These are phyloP conservation scores for Porpolomopsis calyptriformis DNA, from an alignment of 768 basidiomycete genomes.

Conservation along the genomic window DNA sequence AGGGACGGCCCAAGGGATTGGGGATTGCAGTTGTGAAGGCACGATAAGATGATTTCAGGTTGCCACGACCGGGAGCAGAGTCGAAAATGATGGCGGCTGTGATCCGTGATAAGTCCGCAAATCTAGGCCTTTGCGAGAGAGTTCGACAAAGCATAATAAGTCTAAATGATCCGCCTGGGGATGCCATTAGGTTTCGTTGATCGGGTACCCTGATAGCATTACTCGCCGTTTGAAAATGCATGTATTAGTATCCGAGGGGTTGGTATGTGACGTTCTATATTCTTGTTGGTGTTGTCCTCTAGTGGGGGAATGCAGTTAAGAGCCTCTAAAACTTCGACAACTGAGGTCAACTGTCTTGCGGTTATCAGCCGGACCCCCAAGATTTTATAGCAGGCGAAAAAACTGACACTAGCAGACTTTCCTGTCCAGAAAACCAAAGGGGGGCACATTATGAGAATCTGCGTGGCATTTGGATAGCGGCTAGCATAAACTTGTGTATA, in stretches of 20 bases:
- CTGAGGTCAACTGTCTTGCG: slow-evolving; percentile 25
- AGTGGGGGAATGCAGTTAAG: slow-evolving; percentile 23
- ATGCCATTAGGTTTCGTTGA: not conserved
- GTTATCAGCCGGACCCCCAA: not conserved
- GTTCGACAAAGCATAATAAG: slow-evolving; percentile 26
- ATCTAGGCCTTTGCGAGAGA: slow-evolving; percentile 15
- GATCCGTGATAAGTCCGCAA: slow-evolving; percentile 6
- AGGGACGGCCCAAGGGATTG: slow-evolving; percentile 19
- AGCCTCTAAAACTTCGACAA: slow-evolving; percentile 26
- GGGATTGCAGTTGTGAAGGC: slow-evolving; percentile 25
- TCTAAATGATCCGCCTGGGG: slow-evolving; percentile 31
- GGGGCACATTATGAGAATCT: slow-evolving; percentile 30
- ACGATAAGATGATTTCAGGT: slow-evolving; percentile 16
- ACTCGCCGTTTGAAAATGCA: slow-evolving; percentile 38
- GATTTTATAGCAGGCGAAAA: not conserved
- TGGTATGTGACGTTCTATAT: slow-evolving; percentile 1
- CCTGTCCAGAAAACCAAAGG: slow-evolving; percentile 27
- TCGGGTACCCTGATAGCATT: not conserved
- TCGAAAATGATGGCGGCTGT: slow-evolving; percentile 32
- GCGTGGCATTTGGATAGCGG: slow-evolving; percentile 32
- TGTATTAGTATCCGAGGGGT: slow-evolving; percentile 32
- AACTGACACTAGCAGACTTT: slow-evolving; percentile 22
- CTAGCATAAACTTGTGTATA: slow-evolving; percentile 32
- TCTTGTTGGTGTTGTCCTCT: slow-evolving; percentile 4
- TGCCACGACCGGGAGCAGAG: slow-evolving; percentile 33